Evolutionary conservation across 2,329 filamentous ascomycete species (phyloP), one percentile per base, ranked within the genome.

Genomic region (Apiospora kogelbergensis): DNA sequence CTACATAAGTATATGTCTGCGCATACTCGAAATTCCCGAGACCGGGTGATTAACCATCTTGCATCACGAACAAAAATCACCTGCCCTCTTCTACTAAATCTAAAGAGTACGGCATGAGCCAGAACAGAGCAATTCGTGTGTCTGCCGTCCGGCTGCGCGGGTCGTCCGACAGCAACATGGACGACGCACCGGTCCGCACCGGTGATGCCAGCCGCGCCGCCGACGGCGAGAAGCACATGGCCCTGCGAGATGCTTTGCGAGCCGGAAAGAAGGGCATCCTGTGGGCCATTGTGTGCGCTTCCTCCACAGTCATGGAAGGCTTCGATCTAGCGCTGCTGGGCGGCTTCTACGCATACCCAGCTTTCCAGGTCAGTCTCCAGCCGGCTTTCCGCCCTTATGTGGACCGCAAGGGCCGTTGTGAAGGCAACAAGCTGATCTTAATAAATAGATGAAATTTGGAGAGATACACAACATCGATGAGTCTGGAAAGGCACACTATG

Each of bases 121-220:
- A 85, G 0, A 86, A 77, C 88, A 88, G 90, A 24, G 90, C 81
- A 20, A 88, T 84, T 70, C 90, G 79, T 74, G 90, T 85, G 9
- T 86, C 87, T 10, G 89, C 88, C 66, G 92, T 87, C 13, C 90
- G 90, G 1, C 84, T 85, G 42, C 30, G 17, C 33, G 26, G 53
- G 26, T n/a, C 30, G 92, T 84, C 73, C 11, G 20, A n/a, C 7
- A 66, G 26, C 42, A 48, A 2, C 42, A 66, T 66, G n/a, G 65
- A 48, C 22, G 30, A 48, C 24, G 13, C 20, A 3, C 65, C 44
- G 6, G n/a, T 9, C 40, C 17, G 15, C 20, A 37, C 30, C 5
- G 40, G 40, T 42, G n/a, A 37, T 48, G 65, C 41, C 26, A 33
- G 6, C 65, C 65, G 40, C n/a, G 68, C 69, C 22, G 68, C 69